Conservation (phyloP, 164 flowering plant genomes). For the Dillenia suffruticosa region DNA sequence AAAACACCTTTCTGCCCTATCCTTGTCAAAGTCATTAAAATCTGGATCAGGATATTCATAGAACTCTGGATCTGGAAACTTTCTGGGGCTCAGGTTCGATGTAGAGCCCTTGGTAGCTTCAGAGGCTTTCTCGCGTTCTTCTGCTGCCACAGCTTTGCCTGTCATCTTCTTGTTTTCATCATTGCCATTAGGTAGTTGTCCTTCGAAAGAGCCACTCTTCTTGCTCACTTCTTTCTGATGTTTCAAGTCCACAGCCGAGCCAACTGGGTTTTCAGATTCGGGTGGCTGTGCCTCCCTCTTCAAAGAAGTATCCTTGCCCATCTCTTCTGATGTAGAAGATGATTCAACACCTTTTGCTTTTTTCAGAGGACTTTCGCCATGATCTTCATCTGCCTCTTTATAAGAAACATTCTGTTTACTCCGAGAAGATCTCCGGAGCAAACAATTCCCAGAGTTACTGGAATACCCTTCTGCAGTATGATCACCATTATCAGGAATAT, state of each 20-base stretch:
- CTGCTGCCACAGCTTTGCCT: slow-evolving; percentile 1
- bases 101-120: slow-evolving; percentile 5
- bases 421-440: slow-evolving; percentile 42
- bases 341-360: slow-evolving; percentile 22
- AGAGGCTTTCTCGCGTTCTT: not conserved
- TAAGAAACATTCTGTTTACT: slow-evolving; percentile 44
- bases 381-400: slow-evolving; percentile 53
- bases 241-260: slow-evolving; percentile 4
- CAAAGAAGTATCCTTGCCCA: slow-evolving; percentile 11
- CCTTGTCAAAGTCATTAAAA: slow-evolving; percentile 58
- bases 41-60: slow-evolving; percentile 52
- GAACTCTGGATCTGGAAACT: slow-evolving; percentile 12
- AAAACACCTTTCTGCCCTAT: slow-evolving; percentile 41
- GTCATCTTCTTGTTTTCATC: slow-evolving; percentile 5
- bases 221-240: slow-evolving; percentile 11
- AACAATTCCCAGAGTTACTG: slow-evolving; percentile 9
- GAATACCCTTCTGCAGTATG: slow-evolving; percentile 1
- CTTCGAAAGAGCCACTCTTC: slow-evolving; percentile 10
- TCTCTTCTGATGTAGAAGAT: slow-evolving; percentile 11
- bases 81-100: slow-evolving; percentile 9
- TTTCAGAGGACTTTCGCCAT: slow-evolving; percentile 17
- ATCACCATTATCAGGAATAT: slow-evolving; percentile 8
- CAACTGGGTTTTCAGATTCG: slow-evolving; percentile 4
- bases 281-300: slow-evolving; percentile 5
- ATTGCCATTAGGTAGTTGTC: slow-evolving; percentile 16